Base-by-base conservation (phyloP, 805 yeast species). In the Sugiyamaella americana region DNA sequence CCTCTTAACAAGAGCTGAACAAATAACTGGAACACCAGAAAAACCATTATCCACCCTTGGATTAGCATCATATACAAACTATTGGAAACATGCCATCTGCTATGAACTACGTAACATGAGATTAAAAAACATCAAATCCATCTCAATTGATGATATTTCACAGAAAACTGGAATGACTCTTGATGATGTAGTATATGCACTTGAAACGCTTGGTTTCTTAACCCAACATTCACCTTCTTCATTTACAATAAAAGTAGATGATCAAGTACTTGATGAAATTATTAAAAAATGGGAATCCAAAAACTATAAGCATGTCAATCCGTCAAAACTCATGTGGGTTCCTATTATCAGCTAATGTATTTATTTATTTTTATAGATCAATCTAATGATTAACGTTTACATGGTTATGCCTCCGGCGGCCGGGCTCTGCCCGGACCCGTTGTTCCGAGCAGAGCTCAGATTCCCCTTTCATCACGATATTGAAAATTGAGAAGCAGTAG, bases 11-110 rank as follows among this genome's bases (percentile, higher is more conserved):
- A 70, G 83, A 43, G 72, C 78, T 48, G 97, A 91, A 61, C 79
- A 75, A 55, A 82, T 81, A 52, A 74, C 75, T 47, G 98, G 98
- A 0, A 85, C 97, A 0, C 98, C 98, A 0, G 98, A 93, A 58
- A 91, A 89, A 59, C 98, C 98, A 0, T 70, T 91, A 48, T 82
- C 93, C 54, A 89, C 84, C 53, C 67, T 91, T 46, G 98, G 98
- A 0, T 67, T 88, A 43, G 64, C 84, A 24, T 84, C 96, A 50
- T 93, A 91, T 63, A 69, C 94, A 51, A 84, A 80, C 56, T 91
- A 84, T 63, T 93, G 98, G 98, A 82, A 76, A 54, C 34, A 37
- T 1, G 71, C 82, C 3, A 67, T 87, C 5, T 75, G 93, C 6
- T 71, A 66, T 37, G 71, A 68, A 38, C 64, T 84, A 18, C 52